Evolutionary conservation across 1,139 yeast genomes (phyloP).

Genomic region (Arxiozyma slooffiae): DNA sequence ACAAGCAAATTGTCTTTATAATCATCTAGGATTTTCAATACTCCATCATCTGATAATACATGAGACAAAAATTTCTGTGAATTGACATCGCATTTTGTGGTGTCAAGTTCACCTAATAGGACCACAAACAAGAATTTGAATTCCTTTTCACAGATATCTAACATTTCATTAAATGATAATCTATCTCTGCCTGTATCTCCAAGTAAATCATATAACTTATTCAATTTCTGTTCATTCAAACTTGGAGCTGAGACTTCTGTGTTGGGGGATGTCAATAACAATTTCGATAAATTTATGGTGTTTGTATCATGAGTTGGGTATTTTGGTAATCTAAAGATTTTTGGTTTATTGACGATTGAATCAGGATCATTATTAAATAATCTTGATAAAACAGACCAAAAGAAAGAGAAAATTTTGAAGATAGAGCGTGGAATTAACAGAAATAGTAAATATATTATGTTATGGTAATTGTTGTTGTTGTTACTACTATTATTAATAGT

Average conservation of each 20-base stretch:
- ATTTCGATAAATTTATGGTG: neutral
- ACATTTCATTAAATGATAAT: slow-evolving; percentile 27
- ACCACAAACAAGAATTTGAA: slow-evolving; percentile 29
- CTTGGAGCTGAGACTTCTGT: neutral
- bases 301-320: slow-evolving; percentile 11
- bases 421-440: slow-evolving; percentile 23
- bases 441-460: slow-evolving; percentile 9
- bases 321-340: slow-evolving; percentile 15
- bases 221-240: slow-evolving; percentile 1
- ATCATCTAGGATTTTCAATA: slow-evolving; percentile 18
- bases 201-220: slow-evolving; percentile 3
- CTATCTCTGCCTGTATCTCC: neutral
- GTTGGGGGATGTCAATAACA: neutral
- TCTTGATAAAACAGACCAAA: slow-evolving; percentile 6
- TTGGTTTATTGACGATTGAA: slow-evolving; percentile 3
- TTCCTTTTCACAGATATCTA: slow-evolving; percentile 24
- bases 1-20: slow-evolving; percentile 24
- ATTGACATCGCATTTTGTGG: slow-evolving; percentile 13
- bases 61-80: slow-evolving; percentile 25
- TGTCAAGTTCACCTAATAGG: slow-evolving; percentile 24
- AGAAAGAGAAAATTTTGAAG: slow-evolving; percentile 13
- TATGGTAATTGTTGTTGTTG: neutral
- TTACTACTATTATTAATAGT: too few relatives aligned
- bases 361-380: neutral
- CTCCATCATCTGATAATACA: slow-evolving; percentile 23